These are phyloP conservation scores for Marchantia polymorpha DNA, from an alignment of 225 moss, liverwort and hornwort genomes.

Conservation along the genomic window DNA sequence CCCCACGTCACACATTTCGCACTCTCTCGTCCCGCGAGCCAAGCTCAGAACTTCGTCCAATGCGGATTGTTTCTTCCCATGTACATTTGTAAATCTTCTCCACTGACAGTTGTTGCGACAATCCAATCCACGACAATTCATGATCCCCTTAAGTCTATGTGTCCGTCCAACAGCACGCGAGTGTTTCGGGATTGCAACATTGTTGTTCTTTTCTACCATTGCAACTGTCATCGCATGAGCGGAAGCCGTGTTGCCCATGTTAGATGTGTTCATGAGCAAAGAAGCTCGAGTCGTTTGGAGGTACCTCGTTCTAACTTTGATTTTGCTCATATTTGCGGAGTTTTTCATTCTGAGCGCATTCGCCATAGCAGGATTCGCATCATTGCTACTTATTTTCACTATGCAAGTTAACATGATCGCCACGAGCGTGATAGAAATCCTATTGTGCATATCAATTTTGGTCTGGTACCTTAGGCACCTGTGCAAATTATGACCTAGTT, in stretches of 20 bases:
- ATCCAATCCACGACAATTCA: too few relatives aligned
- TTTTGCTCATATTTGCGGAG: conserved; percentile 34
- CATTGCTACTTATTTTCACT: conserved; percentile 36
- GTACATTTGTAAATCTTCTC: too few relatives aligned
- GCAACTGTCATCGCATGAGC: conserved; percentile 41
- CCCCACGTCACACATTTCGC: too few relatives aligned
- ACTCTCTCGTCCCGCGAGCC: too few relatives aligned
- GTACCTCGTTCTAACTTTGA: conserved; percentile 32
- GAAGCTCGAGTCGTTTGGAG: conserved; percentile 30
- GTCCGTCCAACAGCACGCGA: conserved; percentile 20
- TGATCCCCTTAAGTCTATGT: background rate
- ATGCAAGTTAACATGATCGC: conserved; percentile 30
- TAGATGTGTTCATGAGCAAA: conserved; percentile 35
- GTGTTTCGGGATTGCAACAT: conserved; percentile 44
- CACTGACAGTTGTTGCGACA: too few relatives aligned
- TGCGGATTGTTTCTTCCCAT: too few relatives aligned
- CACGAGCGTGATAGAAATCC: conserved; percentile 13
- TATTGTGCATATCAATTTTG: conserved; percentile 9
- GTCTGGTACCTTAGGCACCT: conserved; percentile 17
- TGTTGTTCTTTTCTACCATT: conserved; percentile 42
- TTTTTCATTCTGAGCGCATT: conserved; percentile 41
- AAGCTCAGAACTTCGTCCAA: too few relatives aligned
- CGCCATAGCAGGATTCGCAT: conserved; percentile 44
- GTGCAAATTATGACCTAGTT: conserved; percentile 20
- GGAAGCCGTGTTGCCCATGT: conserved; percentile 29